Conservation (phyloP, 2,329 filamentous ascomycete species). For the Pseudonectria foliicola region DNA sequence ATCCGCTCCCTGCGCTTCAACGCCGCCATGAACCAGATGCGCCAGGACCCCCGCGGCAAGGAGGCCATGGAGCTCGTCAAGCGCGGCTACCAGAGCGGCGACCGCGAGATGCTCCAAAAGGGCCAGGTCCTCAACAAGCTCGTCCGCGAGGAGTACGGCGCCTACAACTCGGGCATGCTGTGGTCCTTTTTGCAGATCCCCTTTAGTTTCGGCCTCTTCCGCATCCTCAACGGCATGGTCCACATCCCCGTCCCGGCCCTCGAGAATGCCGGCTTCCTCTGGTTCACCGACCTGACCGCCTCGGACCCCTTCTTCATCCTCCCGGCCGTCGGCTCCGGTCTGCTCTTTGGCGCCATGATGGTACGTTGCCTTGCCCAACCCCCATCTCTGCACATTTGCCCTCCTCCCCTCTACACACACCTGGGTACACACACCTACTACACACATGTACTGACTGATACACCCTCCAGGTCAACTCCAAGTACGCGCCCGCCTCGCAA, state of each 20-base stretch:
- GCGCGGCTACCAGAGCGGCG: slow-evolving; percentile 33
- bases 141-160: slow-evolving; percentile 30
- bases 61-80: slow-evolving; percentile 44
- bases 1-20: slow-evolving; percentile 27
- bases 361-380: slow-evolving; percentile 24
- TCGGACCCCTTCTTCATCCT: slow-evolving; percentile 73
- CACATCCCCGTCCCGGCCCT: slow-evolving; percentile 74
- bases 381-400: too few species aligned
- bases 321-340: slow-evolving; percentile 51
- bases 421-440: too few species aligned
- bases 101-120: slow-evolving; percentile 33
- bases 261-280: slow-evolving; percentile 61
- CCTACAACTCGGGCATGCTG: slow-evolving; percentile 26
- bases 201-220: slow-evolving; percentile 75
- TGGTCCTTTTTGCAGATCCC: slow-evolving; percentile 46
- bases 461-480: slow-evolving; percentile 30
- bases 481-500: slow-evolving; percentile 26
- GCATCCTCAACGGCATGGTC: slow-evolving; percentile 66
- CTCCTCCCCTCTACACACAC: too few species aligned
- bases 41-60: slow-evolving; percentile 45
- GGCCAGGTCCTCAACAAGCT: slow-evolving; percentile 29
- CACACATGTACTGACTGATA: too few species aligned
- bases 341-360: slow-evolving; percentile 52
- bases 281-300: slow-evolving; percentile 72
- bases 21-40: slow-evolving; percentile 55